Evolutionary conservation across 139 green algal genomes (phyloP), one percentile per base, ranked within the genome.

Genomic region (Parachlorella kessleri): DNA sequence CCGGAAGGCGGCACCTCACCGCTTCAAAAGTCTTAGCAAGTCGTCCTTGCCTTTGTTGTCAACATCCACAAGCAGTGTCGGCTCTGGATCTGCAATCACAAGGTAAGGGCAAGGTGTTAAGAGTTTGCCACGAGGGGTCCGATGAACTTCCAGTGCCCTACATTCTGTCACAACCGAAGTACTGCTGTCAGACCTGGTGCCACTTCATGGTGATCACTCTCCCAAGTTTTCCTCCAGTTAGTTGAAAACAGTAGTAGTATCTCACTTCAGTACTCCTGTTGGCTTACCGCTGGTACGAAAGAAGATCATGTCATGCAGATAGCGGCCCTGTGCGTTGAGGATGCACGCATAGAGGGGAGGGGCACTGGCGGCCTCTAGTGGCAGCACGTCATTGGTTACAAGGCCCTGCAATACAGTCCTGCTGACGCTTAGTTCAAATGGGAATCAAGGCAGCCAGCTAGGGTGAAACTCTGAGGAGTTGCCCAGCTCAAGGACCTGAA

Each of bases 281-380:
- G 36, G 37, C 72, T 26, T 48, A 86, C 72, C 77, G 53, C n/a
- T 39, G 2, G 41, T 74, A 39, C 66, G 78, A 73, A 91, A 79
- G 1, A 95, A 59, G 69, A 95, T 89, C 24, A 94, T 38, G 70
- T 97, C 93, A 42, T 96, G 90, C 39, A 95, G 73, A 66, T 90
- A 86, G 32, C 94, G 88, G 21, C 93, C 93, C 70, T 97, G 93
- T 1, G 90, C 83, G 21, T 88, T 96, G 2, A 96, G 86, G 24
- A 97, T 78, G 40, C 81, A 70, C 1, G 87, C 77, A 68, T 97
- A 97, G 41, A 93, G 66, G 0, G 86, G 81, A 0, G 73, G 21
- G 1, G 72, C 65, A 2, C 75, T 76, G 41, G 72, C 55, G 2
- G 75, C 37, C 7, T 84, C 79, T 30, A 95, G 36, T 0, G 67